Percentiles rank a stretch among this genome's conserved stretches.
phyloP scores from a whole-genome alignment of 2,329 filamentous ascomycete genomes.

The Colletotrichum sp. region DNA sequence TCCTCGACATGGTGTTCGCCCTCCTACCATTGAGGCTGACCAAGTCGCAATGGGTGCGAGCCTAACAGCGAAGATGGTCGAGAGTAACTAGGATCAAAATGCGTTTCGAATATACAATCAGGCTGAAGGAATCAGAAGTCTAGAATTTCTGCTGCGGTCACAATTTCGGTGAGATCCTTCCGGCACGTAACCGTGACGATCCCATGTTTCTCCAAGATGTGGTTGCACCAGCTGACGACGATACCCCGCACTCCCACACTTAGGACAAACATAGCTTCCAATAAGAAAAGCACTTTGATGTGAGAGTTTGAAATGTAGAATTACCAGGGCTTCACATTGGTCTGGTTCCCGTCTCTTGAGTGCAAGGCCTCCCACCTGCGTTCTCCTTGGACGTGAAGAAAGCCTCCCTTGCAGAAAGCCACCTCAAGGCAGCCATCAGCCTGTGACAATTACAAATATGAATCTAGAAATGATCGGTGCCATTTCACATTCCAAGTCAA shows the following conservation, averaged over 20 bases:
- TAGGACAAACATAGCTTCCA: neutral
- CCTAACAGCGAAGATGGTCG: neutral
- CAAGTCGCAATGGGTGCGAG: neutral
- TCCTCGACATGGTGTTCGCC: neutral
- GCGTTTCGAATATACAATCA: neutral
- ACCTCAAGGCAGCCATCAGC: neutral
- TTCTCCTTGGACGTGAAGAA: neutral
- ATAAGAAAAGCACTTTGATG: neutral
- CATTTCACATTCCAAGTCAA: no score
- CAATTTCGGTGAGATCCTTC: neutral
- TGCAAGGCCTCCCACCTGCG: no score
- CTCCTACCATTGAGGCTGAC: neutral
- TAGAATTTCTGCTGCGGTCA: neutral
- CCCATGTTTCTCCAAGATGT: neutral
- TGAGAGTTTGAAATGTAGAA: neutral
- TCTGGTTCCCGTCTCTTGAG: neutral
- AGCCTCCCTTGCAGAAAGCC: neutral
- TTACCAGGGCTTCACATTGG: neutral
- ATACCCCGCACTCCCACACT: neutral
- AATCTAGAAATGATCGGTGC: neutral
- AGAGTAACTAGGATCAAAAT: neutral
- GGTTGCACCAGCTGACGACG: neutral
- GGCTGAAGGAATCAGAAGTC: rapidly evolving
- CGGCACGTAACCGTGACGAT: neutral
- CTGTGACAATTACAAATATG: neutral